Evolutionary conservation across 345 rosid species (phyloP), one percentile per base, ranked within the genome.

Genomic region (Bruguiera sexangula): DNA sequence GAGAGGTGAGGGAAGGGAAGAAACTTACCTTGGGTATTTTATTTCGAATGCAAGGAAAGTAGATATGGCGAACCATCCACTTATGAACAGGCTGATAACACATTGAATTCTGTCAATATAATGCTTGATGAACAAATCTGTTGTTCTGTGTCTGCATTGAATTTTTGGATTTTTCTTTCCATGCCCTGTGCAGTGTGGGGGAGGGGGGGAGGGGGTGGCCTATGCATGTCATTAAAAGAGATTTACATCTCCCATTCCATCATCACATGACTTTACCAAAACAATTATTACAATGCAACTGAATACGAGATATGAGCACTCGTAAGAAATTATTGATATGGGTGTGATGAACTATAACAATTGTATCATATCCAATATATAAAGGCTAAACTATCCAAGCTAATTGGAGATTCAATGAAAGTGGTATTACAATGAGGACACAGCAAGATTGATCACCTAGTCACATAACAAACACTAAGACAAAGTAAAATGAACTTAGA

Each of bases 31-130:
- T 92, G 0, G 98, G 91, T 68, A 95, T 82, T 46, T 82, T 90
- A 19, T 75, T 80, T 62, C 96, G 86, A 73, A 95, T 78, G 79
- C 91, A 95, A 1, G 98, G 98, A 55, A 95, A 88, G 83, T 95
- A 95, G 73, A 95, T 69, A 85, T 95, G 99, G 62, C 98, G 92
- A 80, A 89, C 91, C 96, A 92, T 90, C 98, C 99, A 95, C 85
- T 95, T 92, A 78, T 95, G 99, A 85, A 92, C 99, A 64, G 99
- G 98, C 99, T 95, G 91, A 68, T 59, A 83, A 60, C 58, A 77
- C 70, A 43, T 20, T 68, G 10, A 52, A 76, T 55, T 67, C 24
- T 48, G 69, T 84, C 69, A 80, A 69, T 57, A 32, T 56, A 16
- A 32, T 60, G 19, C 22, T 54, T 27, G 31, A 65, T 6, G 48